Evolutionary conservation across 371 early-diverging fungal species (phyloP), one percentile per base, ranked within the genome.

Genomic region (Mucor racemosus): DNA sequence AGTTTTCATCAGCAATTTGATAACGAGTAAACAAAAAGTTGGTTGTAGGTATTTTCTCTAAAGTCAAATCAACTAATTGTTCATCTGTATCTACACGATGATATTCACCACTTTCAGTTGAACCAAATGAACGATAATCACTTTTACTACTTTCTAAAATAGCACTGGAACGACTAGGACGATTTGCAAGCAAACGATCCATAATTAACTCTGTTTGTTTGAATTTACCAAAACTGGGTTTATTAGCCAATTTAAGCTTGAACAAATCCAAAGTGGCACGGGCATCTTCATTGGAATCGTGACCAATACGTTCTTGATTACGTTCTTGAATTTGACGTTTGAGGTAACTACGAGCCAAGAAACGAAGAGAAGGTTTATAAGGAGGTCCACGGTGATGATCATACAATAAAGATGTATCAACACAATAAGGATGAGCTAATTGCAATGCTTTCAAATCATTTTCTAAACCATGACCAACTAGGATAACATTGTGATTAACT

Each of bases 271-370:
- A 69, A 14, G 88, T 84, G 10, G 94, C 86, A 54, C 76, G 66
- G 6, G 94, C 92, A 82, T 95, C 95, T 78, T 93, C 92, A 17
- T 80, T 76, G 36, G 90, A 86, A 75, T 93, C 92, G 81, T 95
- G 95, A 46, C 92, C 92, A 13, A 74, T 21, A 55, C n/a, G 67
- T 17, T 69, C 67, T 21, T 68, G 62, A 54, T 75, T 67, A 33
- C 72, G 65, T 3, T 71, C 70, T 70, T 93, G 95, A 69, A 93
- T 93, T 9, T 67, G 44, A 53, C 87, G 78, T 13, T 84, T 76
- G 19, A 94, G 69, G 54, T 86, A 76, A 55, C 74, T 80, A n/a
- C 83, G 76, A 1, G 90, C 64, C 36, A 94, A 78, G 67, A 77
- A 68, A 44, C 85, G 81, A 42, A 94, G 75, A 8, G 87, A 80